phyloP scores from a whole-genome alignment of 129 eudicot species.

The Ambrosia trifida region DNA sequence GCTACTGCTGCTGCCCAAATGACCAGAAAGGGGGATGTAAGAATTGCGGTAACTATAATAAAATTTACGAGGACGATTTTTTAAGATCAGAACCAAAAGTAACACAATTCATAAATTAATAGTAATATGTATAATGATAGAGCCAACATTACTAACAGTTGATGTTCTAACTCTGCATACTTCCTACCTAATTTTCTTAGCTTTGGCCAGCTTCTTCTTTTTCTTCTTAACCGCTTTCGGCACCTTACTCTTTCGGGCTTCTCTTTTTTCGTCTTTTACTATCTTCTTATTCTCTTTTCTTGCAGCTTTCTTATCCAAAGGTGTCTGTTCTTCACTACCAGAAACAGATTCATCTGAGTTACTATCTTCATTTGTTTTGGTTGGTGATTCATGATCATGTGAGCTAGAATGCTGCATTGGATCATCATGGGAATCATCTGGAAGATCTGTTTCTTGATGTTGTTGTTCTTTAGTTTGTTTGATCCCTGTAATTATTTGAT shows the following conservation, averaged over 20 bases:
- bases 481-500: slow-evolving; percentile 82
- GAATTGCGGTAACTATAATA: not conserved
- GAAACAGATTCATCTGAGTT: slow-evolving; percentile 39
- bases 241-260: slow-evolving; percentile 72
- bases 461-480: slow-evolving; percentile 45
- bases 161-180: not conserved
- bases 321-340: slow-evolving; percentile 39
- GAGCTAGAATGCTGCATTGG: slow-evolving; percentile 12
- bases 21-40: slow-evolving; percentile 3
- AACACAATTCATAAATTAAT: too few species aligned
- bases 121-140: too few species aligned
- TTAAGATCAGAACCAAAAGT: too few species aligned
- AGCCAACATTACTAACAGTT: too few species aligned
- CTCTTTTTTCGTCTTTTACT: slow-evolving; percentile 87
- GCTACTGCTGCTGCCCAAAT: slow-evolving; percentile 39
- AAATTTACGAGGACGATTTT: too few species aligned
- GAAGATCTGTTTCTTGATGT: slow-evolving; percentile 27
- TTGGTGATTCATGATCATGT: slow-evolving; percentile 38
- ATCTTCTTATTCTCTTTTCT: slow-evolving; percentile 94
- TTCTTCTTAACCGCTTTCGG: slow-evolving; percentile 86
- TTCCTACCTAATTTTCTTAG: slow-evolving; percentile 54
- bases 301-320: slow-evolving; percentile 62
- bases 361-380: slow-evolving; percentile 48
- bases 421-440: slow-evolving; percentile 14
- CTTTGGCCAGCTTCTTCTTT: slow-evolving; percentile 70